Evolutionary conservation across 2,329 filamentous ascomycete species (phyloP), one percentile per base, ranked within the genome.

Genomic region (Sporothrix curviconia): DNA sequence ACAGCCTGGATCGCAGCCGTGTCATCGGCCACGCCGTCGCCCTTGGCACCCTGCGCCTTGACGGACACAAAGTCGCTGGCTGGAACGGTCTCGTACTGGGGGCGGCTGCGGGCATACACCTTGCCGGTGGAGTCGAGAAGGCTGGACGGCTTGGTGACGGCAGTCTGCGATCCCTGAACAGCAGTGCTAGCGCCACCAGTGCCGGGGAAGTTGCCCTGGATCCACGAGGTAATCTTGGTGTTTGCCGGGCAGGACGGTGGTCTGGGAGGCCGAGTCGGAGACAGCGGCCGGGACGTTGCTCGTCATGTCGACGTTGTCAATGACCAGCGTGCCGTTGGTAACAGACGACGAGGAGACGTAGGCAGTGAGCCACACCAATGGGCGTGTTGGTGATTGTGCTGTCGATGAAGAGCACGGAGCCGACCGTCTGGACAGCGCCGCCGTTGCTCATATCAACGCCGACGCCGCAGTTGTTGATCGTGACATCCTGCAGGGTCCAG

Each of bases 231-330:
- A 59, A 96, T 78, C 62, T 84, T 81, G 47, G 79, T 75, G 65
- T 87, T n/a, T 87, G 59, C 90, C 90, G 2, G 76, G 73, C 30
- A 96, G 80, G 44, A 96, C 75, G 1, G 76, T 76, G 4, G 74
- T 71, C 43, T 79, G 75, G 46, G 83, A 85, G 61, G 74, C 76
- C 19, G 75, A 70, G 64, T 81, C 79, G 62, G 78, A 70, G 55
- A 97, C 81, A 32, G 89, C 90, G 24, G 81, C 78, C 7, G 80
- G 77, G 55, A 89, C 83, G 56, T 83, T 85, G 49, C 77, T 76
- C 63, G 72, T 74, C 73, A 96, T 90, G 73, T 96, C 90, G 34
- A 95, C 89, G 64, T 96, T 96, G 74, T 96, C 89, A 11, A 97
- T 72, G 63, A 96, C 80, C 46, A 96, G 80, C 14, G 89, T 90